Percentiles rank a stretch among this genome's conserved stretches.
phyloP scores from a whole-genome alignment of 345 rosid species.

The Pistacia atlantica region DNA sequence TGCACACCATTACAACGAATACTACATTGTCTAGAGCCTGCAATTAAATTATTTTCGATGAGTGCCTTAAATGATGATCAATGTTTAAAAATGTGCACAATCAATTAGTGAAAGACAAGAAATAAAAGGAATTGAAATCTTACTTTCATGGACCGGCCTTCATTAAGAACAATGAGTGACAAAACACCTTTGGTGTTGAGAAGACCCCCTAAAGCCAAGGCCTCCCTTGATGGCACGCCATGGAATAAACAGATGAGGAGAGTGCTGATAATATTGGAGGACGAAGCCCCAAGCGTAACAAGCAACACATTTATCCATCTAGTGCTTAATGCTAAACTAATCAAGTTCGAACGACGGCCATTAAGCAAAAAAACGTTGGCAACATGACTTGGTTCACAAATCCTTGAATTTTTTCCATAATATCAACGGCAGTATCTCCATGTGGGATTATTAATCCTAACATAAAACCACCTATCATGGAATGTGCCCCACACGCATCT shows the following conservation, averaged over 20 bases:
- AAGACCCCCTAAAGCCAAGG: constrained; percentile 17
- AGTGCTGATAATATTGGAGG: constrained; percentile 20
- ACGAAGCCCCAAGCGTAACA: not conserved
- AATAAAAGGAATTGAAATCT: not conserved
- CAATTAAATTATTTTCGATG: too few species aligned
- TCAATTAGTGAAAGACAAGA: not conserved
- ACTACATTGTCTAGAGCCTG: constrained; percentile 5
- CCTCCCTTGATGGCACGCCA: constrained; percentile 1
- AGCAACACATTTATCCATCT: not conserved
- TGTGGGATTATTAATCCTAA: constrained; percentile 24
- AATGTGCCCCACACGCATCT: constrained; percentile 27
- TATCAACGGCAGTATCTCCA: constrained; percentile 18
- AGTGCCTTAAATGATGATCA: not conserved
- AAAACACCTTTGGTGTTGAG: constrained; percentile 33
- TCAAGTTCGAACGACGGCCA: constrained; percentile 7
- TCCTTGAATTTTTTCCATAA: constrained; percentile 22
- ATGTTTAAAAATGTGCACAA: not conserved
- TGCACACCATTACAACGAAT: constrained; percentile 2
- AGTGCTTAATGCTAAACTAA: not conserved
- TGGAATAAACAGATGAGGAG: not conserved
- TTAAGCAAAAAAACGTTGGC: constrained; percentile 7
- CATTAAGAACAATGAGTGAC: constrained; percentile 22
- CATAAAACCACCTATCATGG: constrained; percentile 26
- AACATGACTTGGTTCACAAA: constrained; percentile 16
- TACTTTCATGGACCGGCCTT: constrained; percentile 23